phyloP scores from a whole-genome alignment of 441 rosid genomes.

The Populus trichocarpa region DNA sequence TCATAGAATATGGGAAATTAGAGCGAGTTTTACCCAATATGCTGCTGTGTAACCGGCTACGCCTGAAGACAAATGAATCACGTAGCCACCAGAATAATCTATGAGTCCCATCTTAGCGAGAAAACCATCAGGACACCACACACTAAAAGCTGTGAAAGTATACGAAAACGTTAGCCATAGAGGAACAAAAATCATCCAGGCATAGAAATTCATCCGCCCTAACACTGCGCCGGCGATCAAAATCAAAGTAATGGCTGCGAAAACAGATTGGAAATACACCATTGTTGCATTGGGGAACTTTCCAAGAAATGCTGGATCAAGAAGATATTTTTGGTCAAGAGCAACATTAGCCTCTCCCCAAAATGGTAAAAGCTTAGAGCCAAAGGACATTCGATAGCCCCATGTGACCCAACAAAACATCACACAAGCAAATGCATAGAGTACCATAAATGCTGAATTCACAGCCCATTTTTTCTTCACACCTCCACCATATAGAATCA shows the following conservation, averaged over 20 bases:
- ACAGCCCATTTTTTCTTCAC: slow-evolving; percentile 63
- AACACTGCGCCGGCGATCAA: slow-evolving; percentile 48
- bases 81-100: slow-evolving; percentile 50
- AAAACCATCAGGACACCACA: slow-evolving; percentile 36
- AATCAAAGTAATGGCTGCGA: background rate
- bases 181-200: slow-evolving; percentile 60
- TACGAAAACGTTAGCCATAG: slow-evolving; percentile 50
- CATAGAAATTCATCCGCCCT: slow-evolving; percentile 49
- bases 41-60: slow-evolving; percentile 53
- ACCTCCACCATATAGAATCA: slow-evolving; percentile 44
- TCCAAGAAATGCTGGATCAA: slow-evolving; percentile 17
- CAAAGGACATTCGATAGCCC: slow-evolving; percentile 52
- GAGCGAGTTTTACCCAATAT: slow-evolving; percentile 31
- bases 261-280: slow-evolving; percentile 44
- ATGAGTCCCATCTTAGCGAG: slow-evolving; percentile 34
- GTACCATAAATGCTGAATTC: slow-evolving; percentile 54
- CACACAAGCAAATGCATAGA: slow-evolving; percentile 54
- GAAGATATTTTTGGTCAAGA: slow-evolving; percentile 25
- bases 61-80: slow-evolving; percentile 50
- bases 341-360: slow-evolving; percentile 31
- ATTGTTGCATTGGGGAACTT: slow-evolving; percentile 41
- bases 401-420: slow-evolving; percentile 53
- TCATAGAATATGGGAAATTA: background rate
- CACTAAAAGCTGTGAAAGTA: slow-evolving; percentile 38
- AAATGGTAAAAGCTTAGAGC: slow-evolving; percentile 12